Conservation (phyloP, 2,329 filamentous ascomycete genomes). For the Epichloe hybrida region DNA sequence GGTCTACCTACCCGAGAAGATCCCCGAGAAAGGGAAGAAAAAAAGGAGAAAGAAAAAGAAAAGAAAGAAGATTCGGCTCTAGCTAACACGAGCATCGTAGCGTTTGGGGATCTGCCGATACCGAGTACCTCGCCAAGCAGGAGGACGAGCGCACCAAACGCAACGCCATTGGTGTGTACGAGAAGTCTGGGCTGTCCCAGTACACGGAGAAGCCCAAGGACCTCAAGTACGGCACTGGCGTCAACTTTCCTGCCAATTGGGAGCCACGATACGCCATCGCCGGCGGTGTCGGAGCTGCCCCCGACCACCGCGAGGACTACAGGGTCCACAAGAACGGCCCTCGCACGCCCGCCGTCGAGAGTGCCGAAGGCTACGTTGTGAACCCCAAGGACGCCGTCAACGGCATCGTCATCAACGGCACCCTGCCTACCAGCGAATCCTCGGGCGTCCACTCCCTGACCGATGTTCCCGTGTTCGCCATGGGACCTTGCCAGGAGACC, state of each 20-base stretch:
- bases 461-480: slow-evolving; percentile 65
- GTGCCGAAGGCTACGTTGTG: slow-evolving; percentile 42
- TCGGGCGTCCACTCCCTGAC: slow-evolving; percentile 67
- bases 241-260: slow-evolving; percentile 74
- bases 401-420: slow-evolving; percentile 66
- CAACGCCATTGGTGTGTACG: slow-evolving; percentile 59
- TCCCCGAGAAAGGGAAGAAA: too few relatives aligned
- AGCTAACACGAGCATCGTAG: slow-evolving; percentile 10
- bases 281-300: slow-evolving; percentile 55
- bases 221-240: slow-evolving; percentile 57
- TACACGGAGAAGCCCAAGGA: slow-evolving; percentile 49
- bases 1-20: neutral
- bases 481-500: slow-evolving; percentile 63
- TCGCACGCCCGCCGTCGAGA: slow-evolving; percentile 44
- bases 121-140: slow-evolving; percentile 57
- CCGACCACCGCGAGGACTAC: slow-evolving; percentile 68
- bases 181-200: slow-evolving; percentile 59
- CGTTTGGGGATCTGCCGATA: slow-evolving; percentile 72
- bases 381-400: slow-evolving; percentile 52
- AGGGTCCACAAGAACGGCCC: slow-evolving; percentile 53
- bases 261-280: slow-evolving; percentile 73
- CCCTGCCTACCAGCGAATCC: slow-evolving; percentile 45
- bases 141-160: slow-evolving; percentile 58
- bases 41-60: neutral
- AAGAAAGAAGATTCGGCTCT: neutral